Percentiles rank a stretch among this genome's conserved stretches.
Conservation (phyloP, 1,139 yeast genomes). For the Debaryomyces coudertii region DNA sequence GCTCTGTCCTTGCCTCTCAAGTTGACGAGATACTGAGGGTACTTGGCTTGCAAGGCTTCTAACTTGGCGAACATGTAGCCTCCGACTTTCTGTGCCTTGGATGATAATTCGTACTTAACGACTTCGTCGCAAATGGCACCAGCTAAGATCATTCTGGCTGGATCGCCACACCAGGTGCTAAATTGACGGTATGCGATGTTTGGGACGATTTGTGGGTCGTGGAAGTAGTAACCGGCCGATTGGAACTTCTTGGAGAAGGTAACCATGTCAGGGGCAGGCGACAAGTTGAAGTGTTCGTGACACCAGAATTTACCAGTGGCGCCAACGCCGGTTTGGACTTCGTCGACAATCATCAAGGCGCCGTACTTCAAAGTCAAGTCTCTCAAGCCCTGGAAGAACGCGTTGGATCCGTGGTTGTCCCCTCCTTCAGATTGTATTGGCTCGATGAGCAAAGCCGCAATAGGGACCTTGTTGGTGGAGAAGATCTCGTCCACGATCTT, state of each 20-base stretch:
- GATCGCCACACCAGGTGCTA: conserved; percentile 93
- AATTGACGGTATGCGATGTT: conserved; percentile 77
- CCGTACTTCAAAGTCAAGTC: conserved; percentile 69
- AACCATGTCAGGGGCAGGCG: conserved; percentile 77
- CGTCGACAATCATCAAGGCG: conserved; percentile 74
- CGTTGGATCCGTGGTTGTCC: conserved; percentile 78
- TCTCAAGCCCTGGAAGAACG: conserved; percentile 78
- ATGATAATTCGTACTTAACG: conserved; percentile 58
- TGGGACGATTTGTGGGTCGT: conserved; percentile 70
- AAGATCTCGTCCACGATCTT: conserved; percentile 58
- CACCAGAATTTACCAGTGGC: conserved; percentile 88
- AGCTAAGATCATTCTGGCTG: conserved; percentile 74
- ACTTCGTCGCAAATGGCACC: conserved; percentile 70
- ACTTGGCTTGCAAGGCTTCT: conserved; percentile 50
- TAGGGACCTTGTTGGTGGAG: conserved; percentile 61
- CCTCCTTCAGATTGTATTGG: conserved; percentile 90
- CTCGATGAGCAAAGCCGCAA: conserved; percentile 77
- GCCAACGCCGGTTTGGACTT: conserved; percentile 87
- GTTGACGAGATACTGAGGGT: conserved; percentile 53
- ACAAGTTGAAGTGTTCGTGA: conserved; percentile 76
- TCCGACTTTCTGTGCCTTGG: conserved; percentile 62
- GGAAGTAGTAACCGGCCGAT: conserved; percentile 83
- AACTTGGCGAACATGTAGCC: conserved; percentile 60
- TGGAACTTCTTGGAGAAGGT: conserved; percentile 86
- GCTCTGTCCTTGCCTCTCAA: conserved; percentile 78